Base-by-base conservation (phyloP, 805 yeast genomes). In the Wickerhamiella azymoides region DNA sequence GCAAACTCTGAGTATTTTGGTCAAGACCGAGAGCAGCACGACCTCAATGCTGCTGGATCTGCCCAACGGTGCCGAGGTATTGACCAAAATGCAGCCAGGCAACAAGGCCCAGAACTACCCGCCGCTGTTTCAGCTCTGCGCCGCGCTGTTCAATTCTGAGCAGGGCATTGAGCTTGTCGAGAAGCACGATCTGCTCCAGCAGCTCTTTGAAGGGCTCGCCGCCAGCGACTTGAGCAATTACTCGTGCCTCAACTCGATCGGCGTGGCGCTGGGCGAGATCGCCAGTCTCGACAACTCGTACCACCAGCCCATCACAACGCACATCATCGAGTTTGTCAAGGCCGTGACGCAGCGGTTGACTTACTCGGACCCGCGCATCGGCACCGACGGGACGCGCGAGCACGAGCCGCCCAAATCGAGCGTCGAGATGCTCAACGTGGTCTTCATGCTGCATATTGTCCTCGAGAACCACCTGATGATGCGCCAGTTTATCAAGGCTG, bases 321-420 rank as follows among this genome's bases (percentile, higher is more conserved):
- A 24, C 6, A 10, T 46, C n/a, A 38, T 40, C 18, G 19, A 24
- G 14, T 36, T 46, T 18, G 18, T 37, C n/a, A 4, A 25, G 11
- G 10, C 14, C 1, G 40, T 46, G 3, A 10, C 13, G 16, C 13
- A 6, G 9, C 9, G 27, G 4, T 28, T 40, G 6, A 14, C 17
- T 19, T 14, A 32, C 19, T 5, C 19, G n/a, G 39, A 41, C 21
- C 45, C 45, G 7, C 28, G 39, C 24, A 35, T 42, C 11, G 45
- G 45, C 10, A 40, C 44, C 8, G 45, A 46, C n/a, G 48, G 48
- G 4, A 19, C 41, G 5, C 30, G 19, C 3, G 32, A 17, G 13
- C 24, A 18, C 9, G 48, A 40, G 41, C 45, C 48, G n/a, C 37
- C 48, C 14, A 39, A 40, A n/a, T 21, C 45, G 2, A 28, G 45